Evolutionary conservation across 2,329 filamentous ascomycete genomes (phyloP).

Genomic region (Colletotrichum neosansevieriae): DNA sequence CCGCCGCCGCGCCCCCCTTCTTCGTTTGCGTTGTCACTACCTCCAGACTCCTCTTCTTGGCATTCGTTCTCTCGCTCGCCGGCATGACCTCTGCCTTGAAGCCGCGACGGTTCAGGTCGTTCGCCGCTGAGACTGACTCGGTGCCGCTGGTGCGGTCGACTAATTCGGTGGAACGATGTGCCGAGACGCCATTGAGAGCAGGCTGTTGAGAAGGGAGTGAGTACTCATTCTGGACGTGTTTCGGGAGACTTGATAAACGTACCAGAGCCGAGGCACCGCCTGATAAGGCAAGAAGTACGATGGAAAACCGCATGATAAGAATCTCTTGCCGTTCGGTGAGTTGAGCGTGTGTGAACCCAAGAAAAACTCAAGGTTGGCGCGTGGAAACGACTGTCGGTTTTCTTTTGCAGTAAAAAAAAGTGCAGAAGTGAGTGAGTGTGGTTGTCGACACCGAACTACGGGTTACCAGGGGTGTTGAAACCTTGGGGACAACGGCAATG

Average conservation of each 20-base stretch:
- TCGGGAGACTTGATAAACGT: background rate
- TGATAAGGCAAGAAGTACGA: slow-evolving; percentile 30
- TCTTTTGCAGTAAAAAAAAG: background rate
- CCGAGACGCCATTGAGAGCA: slow-evolving; percentile 2
- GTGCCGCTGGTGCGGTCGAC: slow-evolving; percentile 11
- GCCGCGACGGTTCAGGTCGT: slow-evolving; percentile 16
- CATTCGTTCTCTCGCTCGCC: background rate
- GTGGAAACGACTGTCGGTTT: slow-evolving; percentile 33
- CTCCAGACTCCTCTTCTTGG: slow-evolving; percentile 7
- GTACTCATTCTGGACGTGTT: background rate
- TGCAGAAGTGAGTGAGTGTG: slow-evolving; percentile 34
- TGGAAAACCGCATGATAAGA: slow-evolving; percentile 26
- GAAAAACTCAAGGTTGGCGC: background rate
- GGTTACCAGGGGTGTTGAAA: slow-evolving; percentile 20
- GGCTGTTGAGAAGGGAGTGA: slow-evolving; percentile 14
- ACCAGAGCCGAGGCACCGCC: slow-evolving; percentile 33
- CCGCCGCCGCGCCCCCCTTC: background rate
- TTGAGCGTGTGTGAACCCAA: background rate
- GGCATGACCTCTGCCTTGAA: background rate
- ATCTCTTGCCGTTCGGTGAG: background rate
- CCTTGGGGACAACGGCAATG: slow-evolving; percentile 24
- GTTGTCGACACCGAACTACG: slow-evolving; percentile 26
- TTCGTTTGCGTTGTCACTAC: background rate
- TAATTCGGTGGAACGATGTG: slow-evolving; percentile 10
- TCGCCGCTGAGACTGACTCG: background rate